Base-by-base conservation (phyloP, 2,329 filamentous ascomycete species). In the Ophiostoma sp. region DNA sequence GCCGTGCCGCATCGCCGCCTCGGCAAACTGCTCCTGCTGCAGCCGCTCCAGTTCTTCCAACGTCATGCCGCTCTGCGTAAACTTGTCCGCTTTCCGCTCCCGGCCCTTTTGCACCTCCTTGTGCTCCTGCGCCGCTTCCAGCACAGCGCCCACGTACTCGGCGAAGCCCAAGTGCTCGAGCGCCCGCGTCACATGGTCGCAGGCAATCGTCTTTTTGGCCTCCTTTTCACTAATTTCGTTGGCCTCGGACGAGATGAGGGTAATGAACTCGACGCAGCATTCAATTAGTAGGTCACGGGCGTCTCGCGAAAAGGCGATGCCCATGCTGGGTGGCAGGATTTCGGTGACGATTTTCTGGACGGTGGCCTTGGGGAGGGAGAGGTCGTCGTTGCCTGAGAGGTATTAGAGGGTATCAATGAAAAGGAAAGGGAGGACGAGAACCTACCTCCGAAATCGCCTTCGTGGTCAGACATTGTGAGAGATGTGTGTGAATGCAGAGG, bases 151-250 rank as follows among this genome's bases (percentile, higher is more conserved):
- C 7, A 99, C 93, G 80, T 98, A 99, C 78, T 97, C 94, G 11
- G 91, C 88, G 81, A 98, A 99, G 1, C 95, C 96, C 25, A 99
- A 89, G 79, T 97, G 93, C 78, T 95, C 93, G 57, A 99, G 88
- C 0, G 96, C 96, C 80, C 95, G 95, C 80, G 95, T 97, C 78
- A 99, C 97, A 84, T 99, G 96, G 79, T 99, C 96, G 82, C 94
- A 97, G 15, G 95, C 95, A 78, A 99, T 99, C 3, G 96, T 99
- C 88, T 99, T 99, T 86, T 99, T 99, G 69, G 95, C 94, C 80
- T 99, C 96, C 83, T 97, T 97, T 82, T 99, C 96, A 15, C 95
- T 97, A 76, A 99, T 99, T 79, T 99, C 96, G 83, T 99, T 99
- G 75, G 96, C 96, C 84, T 99, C 95, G 66, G 94, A 97, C n/a